Conservation (phyloP, 805 yeast species). For the Saccharomycopsis microspora region DNA sequence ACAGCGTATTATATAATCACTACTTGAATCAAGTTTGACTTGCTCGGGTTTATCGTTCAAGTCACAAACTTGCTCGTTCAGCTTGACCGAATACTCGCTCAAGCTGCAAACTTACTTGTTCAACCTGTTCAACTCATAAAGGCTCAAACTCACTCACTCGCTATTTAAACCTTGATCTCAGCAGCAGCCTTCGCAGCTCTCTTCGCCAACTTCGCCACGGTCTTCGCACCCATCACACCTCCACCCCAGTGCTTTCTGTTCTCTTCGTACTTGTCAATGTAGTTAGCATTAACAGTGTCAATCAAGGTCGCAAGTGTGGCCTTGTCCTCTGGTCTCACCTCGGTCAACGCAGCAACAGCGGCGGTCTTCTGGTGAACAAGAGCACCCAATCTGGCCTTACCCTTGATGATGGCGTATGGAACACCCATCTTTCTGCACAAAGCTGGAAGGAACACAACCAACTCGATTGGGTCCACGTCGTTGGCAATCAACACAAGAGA, state of each 20-base stretch:
- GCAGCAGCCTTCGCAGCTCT: conserved; percentile 36
- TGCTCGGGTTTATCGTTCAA: no score
- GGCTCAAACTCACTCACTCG: no score
- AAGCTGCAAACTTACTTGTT: background rate
- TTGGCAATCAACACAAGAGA: conserved; percentile 94
- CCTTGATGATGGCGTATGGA: conserved; percentile 97
- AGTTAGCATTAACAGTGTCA: conserved; percentile 90
- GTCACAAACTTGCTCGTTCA: background rate
- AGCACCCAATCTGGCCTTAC: conserved; percentile 97
- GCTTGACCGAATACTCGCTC: background rate
- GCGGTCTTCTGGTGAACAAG: conserved; percentile 96
- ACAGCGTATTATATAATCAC: no score
- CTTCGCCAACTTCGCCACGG: conserved; percentile 76
- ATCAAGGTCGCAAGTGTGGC: conserved; percentile 87
- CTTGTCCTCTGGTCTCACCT: conserved; percentile 90
- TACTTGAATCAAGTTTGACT: no score
- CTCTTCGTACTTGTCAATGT: conserved; percentile 88
- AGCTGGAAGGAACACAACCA: conserved; percentile 96
- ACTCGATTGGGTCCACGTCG: conserved; percentile 98
- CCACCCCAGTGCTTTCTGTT: conserved; percentile 99
- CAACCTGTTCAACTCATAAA: background rate
- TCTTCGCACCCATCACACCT: conserved; percentile 95
- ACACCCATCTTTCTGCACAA: conserved; percentile 99
- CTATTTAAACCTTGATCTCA: conserved; percentile 17
- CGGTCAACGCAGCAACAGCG: conserved; percentile 94